These are phyloP conservation scores for Botrytis pseudocinerea DNA, from an alignment of 2,329 filamentous ascomycete species.

Conservation along the genomic window DNA sequence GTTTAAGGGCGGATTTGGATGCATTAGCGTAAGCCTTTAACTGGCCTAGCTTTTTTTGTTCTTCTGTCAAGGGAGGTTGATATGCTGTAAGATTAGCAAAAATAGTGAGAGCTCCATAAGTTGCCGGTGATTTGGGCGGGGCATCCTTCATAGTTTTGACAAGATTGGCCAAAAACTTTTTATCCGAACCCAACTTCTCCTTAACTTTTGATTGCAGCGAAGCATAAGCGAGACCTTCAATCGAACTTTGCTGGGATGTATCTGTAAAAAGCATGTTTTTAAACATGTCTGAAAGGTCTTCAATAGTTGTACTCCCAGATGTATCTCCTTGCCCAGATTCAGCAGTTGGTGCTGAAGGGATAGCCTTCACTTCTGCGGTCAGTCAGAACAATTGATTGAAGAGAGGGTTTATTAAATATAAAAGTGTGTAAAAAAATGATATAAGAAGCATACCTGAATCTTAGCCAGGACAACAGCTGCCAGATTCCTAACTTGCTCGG, in stretches of 20 bases:
- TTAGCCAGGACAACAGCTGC: slow-evolving; percentile 78
- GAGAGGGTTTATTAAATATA: slow-evolving; percentile 32
- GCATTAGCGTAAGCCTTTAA: slow-evolving; percentile 93
- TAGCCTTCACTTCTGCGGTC: slow-evolving; percentile 42
- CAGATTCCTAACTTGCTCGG: slow-evolving; percentile 60
- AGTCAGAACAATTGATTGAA: slow-evolving; percentile 37
- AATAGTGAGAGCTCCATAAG: slow-evolving; percentile 85
- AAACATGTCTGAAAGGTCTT: slow-evolving; percentile 65
- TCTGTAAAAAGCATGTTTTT: slow-evolving; percentile 65
- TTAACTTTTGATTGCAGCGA: slow-evolving; percentile 85
- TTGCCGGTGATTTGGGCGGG: slow-evolving; percentile 65
- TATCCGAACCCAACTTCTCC: slow-evolving; percentile 72
- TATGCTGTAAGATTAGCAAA: slow-evolving; percentile 84
- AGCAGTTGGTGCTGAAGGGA: slow-evolving; percentile 35
- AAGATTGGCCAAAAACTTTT: slow-evolving; percentile 67
- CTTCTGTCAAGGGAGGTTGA: slow-evolving; percentile 74
- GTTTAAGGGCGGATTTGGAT: slow-evolving; percentile 61
- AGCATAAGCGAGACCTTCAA: slow-evolving; percentile 91
- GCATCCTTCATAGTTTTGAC: slow-evolving; percentile 62
- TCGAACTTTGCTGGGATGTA: slow-evolving; percentile 64
- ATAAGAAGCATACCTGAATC: slow-evolving; percentile 53
- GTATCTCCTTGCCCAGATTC: slow-evolving; percentile 45
- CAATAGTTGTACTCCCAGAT: slow-evolving; percentile 60
- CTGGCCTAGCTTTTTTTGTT: slow-evolving; percentile 88
- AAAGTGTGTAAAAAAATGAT: neutral